Conservation (phyloP, 108 stramenopile species). For the Conticribra weissflogii region DNA sequence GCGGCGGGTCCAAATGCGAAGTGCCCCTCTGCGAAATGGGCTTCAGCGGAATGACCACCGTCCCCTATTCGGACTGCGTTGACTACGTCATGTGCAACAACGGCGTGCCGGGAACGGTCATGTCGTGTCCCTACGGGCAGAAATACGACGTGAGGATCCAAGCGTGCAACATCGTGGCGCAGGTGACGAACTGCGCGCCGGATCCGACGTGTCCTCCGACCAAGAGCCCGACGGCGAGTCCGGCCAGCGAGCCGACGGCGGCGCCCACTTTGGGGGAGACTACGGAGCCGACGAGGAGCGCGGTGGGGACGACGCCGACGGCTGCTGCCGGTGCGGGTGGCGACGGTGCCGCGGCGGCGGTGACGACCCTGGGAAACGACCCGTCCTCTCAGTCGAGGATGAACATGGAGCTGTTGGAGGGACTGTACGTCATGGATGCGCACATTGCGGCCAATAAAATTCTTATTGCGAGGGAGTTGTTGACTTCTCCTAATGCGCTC, state of each 20-base stretch:
- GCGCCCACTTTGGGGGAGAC: neutral
- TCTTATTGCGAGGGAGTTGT: slow-evolving; percentile 25
- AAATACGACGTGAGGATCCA: slow-evolving; percentile 12
- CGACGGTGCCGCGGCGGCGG: slow-evolving; percentile 2
- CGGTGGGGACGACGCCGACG: neutral
- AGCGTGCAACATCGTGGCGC: slow-evolving; percentile 12
- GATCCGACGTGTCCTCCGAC: slow-evolving; percentile 20
- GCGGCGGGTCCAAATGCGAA: neutral
- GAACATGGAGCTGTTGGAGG: slow-evolving; percentile 19
- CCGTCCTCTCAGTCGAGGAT: neutral
- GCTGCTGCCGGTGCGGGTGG: neutral
- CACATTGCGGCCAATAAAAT: slow-evolving; percentile 45
- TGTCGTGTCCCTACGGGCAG: slow-evolving; percentile 8
- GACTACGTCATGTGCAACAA: slow-evolving; percentile 18
- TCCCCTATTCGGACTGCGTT: slow-evolving; percentile 10
- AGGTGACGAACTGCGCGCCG: slow-evolving; percentile 18
- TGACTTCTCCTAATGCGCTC: slow-evolving; percentile 2
- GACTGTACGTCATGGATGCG: slow-evolving; percentile 37
- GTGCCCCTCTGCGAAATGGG: slow-evolving; percentile 8
- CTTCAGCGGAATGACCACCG: slow-evolving; percentile 4
- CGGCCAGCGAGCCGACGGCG: neutral
- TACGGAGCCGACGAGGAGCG: neutral
- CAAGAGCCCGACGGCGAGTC: neutral
- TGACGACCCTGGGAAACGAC: too few relatives aligned
- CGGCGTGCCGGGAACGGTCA: slow-evolving; percentile 11